A percentile compares a stretch with the other conserved stretches of the same genome.
These are phyloP conservation scores for Rubia occidens DNA, from an alignment of 305 asterid species.

Conservation along the genomic window DNA sequence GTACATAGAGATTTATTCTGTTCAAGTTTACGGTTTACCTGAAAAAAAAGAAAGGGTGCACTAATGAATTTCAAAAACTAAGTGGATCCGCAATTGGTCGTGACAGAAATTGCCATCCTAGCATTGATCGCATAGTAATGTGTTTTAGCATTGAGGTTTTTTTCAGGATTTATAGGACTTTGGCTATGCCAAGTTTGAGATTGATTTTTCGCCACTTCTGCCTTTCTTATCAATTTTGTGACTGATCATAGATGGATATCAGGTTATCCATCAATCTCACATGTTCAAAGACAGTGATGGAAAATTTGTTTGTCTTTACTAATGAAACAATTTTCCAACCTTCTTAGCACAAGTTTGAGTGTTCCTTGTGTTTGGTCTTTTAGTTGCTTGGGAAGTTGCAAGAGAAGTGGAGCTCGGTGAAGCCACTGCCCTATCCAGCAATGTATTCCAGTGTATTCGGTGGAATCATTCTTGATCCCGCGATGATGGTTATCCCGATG, in stretches of 20 bases:
- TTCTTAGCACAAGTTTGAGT: neutral
- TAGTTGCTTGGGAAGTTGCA: constrained; percentile 71
- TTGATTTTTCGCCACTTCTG: neutral
- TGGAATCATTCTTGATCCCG: constrained; percentile 77
- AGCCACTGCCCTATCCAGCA: constrained; percentile 64
- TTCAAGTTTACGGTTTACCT: no score
- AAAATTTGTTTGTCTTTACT: neutral
- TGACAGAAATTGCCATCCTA: no score
- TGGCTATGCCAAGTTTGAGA: neutral
- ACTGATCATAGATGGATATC: neutral
- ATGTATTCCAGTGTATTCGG: constrained; percentile 80
- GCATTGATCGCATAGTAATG: no score
- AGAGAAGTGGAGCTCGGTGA: constrained; percentile 50
- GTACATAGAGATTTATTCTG: no score
- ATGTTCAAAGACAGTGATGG: neutral
- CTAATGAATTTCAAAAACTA: no score
- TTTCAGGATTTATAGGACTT: neutral
- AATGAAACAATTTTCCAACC: no score
- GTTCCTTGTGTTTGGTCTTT: neutral
- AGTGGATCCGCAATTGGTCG: no score
- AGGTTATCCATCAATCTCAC: neutral
- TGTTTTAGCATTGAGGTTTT: no score
- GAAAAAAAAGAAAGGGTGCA: no score
- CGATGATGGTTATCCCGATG: constrained; percentile 79
- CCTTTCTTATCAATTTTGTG: neutral